These are phyloP conservation scores for Solanum pinnatisectum DNA, from an alignment of 257 asterid genomes.

Conservation along the genomic window DNA sequence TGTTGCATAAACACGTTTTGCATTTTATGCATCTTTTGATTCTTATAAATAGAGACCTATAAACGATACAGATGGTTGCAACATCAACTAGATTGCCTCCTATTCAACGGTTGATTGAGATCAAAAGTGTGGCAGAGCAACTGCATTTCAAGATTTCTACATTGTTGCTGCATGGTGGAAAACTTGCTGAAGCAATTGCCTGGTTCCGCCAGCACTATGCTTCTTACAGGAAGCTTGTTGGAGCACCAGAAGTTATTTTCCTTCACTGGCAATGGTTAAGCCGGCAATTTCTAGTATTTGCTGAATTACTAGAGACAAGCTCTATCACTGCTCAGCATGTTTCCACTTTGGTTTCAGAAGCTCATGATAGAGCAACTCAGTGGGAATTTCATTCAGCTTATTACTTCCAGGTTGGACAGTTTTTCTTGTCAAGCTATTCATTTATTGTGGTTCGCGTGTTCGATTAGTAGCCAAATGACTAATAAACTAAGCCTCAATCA, in stretches of 20 bases:
- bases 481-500: neutral
- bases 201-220: conserved; percentile 78
- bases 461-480: neutral
- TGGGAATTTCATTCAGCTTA: conserved; percentile 84
- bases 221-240: conserved; percentile 62
- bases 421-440: neutral
- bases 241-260: conserved; percentile 63
- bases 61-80: conserved; percentile 65
- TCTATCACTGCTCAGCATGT: conserved; percentile 32
- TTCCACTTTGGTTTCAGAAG: conserved; percentile 34
- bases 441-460: neutral
- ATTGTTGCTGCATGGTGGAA: conserved; percentile 86
- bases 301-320: conserved; percentile 87
- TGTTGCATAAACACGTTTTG: neutral
- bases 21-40: neutral
- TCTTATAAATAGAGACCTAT: neutral
- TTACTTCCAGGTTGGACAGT: conserved; percentile 62
- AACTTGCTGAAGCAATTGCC: conserved; percentile 66
- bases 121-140: conserved; percentile 78
- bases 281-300: conserved; percentile 80
- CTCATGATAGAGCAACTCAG: conserved; percentile 69
- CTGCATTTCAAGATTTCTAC: conserved; percentile 86
- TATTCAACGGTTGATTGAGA: conserved; percentile 77
- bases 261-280: conserved; percentile 99
- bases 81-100: conserved; percentile 89